Percentiles rank a stretch among this genome's conserved stretches.
phyloP scores from a whole-genome alignment of 2,329 filamentous ascomycete species.

The Monosporascus sp. region DNA sequence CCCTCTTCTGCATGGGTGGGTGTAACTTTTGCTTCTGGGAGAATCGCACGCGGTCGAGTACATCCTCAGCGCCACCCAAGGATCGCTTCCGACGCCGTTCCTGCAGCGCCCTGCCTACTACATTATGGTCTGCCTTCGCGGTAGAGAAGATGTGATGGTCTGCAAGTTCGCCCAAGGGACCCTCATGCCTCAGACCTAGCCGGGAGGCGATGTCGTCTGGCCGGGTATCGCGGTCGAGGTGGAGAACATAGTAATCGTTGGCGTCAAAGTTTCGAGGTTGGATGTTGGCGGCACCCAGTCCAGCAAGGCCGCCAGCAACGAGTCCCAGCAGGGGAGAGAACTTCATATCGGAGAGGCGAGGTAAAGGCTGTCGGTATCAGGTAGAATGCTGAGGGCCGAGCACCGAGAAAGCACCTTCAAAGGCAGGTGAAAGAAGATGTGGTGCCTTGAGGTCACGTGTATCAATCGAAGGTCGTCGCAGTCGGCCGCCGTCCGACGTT shows the following conservation, averaged over 20 bases:
- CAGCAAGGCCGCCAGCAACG: constrained; percentile 40
- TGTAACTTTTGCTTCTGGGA: constrained; percentile 66
- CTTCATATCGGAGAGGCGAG: constrained; percentile 39
- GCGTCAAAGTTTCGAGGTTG: constrained; percentile 66
- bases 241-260: constrained; percentile 90
- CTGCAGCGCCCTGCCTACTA: constrained; percentile 50
- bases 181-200: constrained; percentile 75
- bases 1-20: constrained; percentile 48
- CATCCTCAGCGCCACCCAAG: constrained; percentile 40
- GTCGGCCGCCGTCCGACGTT: not conserved
- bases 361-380: not conserved
- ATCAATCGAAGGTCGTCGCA: not conserved
- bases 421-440: not conserved
- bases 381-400: not conserved
- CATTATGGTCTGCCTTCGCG: constrained; percentile 55
- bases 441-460: not conserved
- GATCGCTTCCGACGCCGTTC: constrained; percentile 57
- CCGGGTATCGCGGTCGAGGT: constrained; percentile 62
- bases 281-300: constrained; percentile 42
- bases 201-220: constrained; percentile 66
- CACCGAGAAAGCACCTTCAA: not conserved
- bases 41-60: constrained; percentile 70
- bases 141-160: constrained; percentile 83
- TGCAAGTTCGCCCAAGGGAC: constrained; percentile 69
- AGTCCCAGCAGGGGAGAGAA: constrained; percentile 47